Conservation (phyloP, 306 rosid species). For the Heteromeles arbutifolia region DNA sequence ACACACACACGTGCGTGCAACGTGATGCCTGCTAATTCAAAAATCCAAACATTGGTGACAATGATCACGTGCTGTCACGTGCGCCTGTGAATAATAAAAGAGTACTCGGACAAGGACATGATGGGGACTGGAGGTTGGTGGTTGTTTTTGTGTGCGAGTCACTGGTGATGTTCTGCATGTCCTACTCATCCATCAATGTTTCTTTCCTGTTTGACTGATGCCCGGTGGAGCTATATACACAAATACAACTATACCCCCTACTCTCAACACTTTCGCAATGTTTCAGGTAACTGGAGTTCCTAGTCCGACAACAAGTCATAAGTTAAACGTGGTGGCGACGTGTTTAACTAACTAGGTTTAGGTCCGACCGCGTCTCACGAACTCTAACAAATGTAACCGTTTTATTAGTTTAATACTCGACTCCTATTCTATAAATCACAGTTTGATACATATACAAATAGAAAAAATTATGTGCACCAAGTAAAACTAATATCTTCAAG, state of each 20-base stretch:
- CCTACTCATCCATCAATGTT: neutral
- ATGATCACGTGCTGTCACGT: slow-evolving; percentile 11
- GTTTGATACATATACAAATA: neutral
- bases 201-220: neutral
- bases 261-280: neutral
- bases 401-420: neutral
- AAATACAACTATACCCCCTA: no score
- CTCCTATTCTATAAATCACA: neutral
- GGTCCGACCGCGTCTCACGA: no score
- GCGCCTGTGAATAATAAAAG: neutral
- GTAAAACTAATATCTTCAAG: neutral
- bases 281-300: neutral
- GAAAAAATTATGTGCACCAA: neutral
- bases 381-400: neutral
- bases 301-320: neutral
- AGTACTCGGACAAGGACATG: neutral
- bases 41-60: neutral
- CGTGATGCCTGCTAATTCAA: neutral
- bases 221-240: no score
- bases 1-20: slow-evolving; percentile 12
- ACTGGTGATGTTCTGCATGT: neutral
- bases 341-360: neutral
- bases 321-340: neutral
- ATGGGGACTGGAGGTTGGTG: neutral
- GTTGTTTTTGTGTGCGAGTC: neutral